Percentiles rank a stretch among this genome's conserved stretches.
Evolutionary conservation across 2,329 filamentous ascomycete species (phyloP).

Genomic region (Teratosphaeria viscida): DNA sequence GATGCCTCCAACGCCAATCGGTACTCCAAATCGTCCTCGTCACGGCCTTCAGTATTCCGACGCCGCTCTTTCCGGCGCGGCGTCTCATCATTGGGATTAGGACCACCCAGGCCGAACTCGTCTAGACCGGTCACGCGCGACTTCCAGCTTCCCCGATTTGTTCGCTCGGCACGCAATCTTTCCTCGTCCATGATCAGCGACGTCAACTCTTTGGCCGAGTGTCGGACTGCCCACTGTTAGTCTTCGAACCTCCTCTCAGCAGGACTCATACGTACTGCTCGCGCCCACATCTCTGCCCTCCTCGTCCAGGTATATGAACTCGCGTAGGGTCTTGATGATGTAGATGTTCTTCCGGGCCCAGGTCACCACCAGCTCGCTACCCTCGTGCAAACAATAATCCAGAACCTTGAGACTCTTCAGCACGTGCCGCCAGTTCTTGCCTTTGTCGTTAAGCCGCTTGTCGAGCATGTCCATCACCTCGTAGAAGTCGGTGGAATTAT

Average conservation of each 20-base stretch:
- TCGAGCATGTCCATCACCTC: slow-evolving; percentile 99
- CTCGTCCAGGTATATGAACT: slow-evolving; percentile 94
- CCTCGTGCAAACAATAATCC: slow-evolving; percentile 95
- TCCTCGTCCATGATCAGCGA: slow-evolving; percentile 89
- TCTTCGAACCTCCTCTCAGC: neutral
- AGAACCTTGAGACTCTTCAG: slow-evolving; percentile 95
- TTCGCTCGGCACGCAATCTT: slow-evolving; percentile 76
- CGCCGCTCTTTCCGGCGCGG: slow-evolving; percentile 34
- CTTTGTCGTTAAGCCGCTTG: slow-evolving; percentile 96
- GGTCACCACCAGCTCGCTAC: slow-evolving; percentile 89
- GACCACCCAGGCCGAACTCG: slow-evolving; percentile 48
- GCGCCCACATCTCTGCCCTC: slow-evolving; percentile 92
- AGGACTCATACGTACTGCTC: slow-evolving; percentile 62
- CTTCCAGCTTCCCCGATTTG: slow-evolving; percentile 91
- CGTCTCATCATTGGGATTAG: slow-evolving; percentile 7
- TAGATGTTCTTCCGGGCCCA: slow-evolving; percentile 98
- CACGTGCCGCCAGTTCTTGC: slow-evolving; percentile 98
- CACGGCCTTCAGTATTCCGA: slow-evolving; percentile 26
- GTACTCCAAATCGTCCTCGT: slow-evolving; percentile 80
- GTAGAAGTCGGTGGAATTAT: slow-evolving; percentile 95
- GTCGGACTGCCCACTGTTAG: slow-evolving; percentile 58
- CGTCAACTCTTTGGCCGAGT: slow-evolving; percentile 92
- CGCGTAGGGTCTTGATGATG: slow-evolving; percentile 95
- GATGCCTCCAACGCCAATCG: slow-evolving; percentile 86
- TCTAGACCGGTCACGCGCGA: slow-evolving; percentile 89